Evolutionary conservation across 805 yeast species (phyloP).

Genomic region (Metschnikowia drakensbergensis): DNA sequence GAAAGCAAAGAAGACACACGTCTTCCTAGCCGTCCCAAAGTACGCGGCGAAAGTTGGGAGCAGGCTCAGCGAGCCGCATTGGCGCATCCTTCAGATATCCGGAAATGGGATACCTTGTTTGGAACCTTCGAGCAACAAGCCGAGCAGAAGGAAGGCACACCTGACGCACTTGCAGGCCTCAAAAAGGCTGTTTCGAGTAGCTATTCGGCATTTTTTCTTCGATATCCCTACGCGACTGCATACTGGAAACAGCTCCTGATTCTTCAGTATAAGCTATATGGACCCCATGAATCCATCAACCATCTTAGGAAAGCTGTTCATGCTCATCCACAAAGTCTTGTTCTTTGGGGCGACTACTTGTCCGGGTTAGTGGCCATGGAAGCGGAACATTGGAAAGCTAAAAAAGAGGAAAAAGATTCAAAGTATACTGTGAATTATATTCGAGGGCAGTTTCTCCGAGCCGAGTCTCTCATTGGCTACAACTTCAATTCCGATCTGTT

Average conservation of each 20-base stretch:
- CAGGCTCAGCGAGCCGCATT: slow-evolving; percentile 9
- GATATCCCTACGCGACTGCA: slow-evolving; percentile 56
- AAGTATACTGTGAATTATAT: slow-evolving; percentile 24
- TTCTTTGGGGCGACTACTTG: slow-evolving; percentile 65
- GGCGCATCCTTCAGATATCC: slow-evolving; percentile 29
- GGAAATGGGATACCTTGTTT: slow-evolving; percentile 40
- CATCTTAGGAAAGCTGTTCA: slow-evolving; percentile 37
- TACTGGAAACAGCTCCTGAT: slow-evolving; percentile 64
- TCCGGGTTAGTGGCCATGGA: slow-evolving; percentile 36
- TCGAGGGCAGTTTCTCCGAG: slow-evolving; percentile 45
- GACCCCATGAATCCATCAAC: slow-evolving; percentile 47
- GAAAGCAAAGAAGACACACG: background rate
- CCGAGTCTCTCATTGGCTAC: slow-evolving; percentile 51
- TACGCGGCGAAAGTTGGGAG: slow-evolving; percentile 12
- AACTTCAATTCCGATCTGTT: slow-evolving; percentile 75
- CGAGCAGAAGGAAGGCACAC: slow-evolving; percentile 5
- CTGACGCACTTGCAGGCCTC: background rate
- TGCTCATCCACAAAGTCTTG: slow-evolving; percentile 55
- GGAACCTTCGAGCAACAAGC: slow-evolving; percentile 20
- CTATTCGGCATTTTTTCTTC: slow-evolving; percentile 30
- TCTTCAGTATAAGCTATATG: slow-evolving; percentile 53
- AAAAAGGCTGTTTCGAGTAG: slow-evolving; percentile 6
- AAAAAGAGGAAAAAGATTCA: slow-evolving; percentile 16
- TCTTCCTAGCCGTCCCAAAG: slow-evolving; percentile 1
- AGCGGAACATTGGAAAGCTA: slow-evolving; percentile 10